phyloP scores from a whole-genome alignment of 148 eudicot genomes.

The Simmondsia chinensis region DNA sequence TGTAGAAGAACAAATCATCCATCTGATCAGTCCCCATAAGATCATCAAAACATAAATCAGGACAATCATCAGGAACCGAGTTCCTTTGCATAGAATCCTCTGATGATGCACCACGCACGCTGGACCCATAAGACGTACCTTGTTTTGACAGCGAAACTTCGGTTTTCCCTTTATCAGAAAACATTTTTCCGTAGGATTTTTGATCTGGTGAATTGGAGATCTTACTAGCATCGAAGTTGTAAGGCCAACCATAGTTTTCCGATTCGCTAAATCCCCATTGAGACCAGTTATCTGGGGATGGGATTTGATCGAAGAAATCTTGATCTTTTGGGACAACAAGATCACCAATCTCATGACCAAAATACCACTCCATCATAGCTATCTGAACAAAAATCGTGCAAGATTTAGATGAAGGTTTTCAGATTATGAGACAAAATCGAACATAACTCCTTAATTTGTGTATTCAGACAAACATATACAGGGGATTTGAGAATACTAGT shows the following conservation, averaged over 20 bases:
- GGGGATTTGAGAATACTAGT: too few species aligned
- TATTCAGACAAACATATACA: too few species aligned
- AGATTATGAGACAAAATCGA: too few species aligned
- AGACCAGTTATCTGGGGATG: slow-evolving; percentile 51
- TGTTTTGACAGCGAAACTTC: slow-evolving; percentile 12
- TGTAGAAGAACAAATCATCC: slow-evolving; percentile 66
- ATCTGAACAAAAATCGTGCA: slow-evolving; percentile 6
- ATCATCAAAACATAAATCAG: slow-evolving; percentile 30
- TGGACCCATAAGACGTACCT: slow-evolving; percentile 21
- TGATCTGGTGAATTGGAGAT: slow-evolving; percentile 11
- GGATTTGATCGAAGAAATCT: slow-evolving; percentile 39
- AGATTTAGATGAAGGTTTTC: neutral
- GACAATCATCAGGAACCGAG: slow-evolving; percentile 12
- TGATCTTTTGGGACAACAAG: slow-evolving; percentile 44
- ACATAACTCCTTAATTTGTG: too few species aligned
- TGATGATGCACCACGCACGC: slow-evolving; percentile 11
- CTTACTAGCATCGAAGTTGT: slow-evolving; percentile 17
- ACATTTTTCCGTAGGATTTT: slow-evolving; percentile 13
- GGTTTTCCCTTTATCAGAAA: slow-evolving; percentile 21
- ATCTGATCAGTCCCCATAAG: slow-evolving; percentile 24
- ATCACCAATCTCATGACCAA: slow-evolving; percentile 35
- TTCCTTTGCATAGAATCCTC: slow-evolving; percentile 15
- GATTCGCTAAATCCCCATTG: slow-evolving; percentile 36
- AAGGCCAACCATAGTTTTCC: slow-evolving; percentile 27
- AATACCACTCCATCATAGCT: slow-evolving; percentile 59